Evolutionary conservation across 805 yeast genomes (phyloP), one percentile per base, ranked within the genome.

Genomic region (Myxozyma melibiosi): DNA sequence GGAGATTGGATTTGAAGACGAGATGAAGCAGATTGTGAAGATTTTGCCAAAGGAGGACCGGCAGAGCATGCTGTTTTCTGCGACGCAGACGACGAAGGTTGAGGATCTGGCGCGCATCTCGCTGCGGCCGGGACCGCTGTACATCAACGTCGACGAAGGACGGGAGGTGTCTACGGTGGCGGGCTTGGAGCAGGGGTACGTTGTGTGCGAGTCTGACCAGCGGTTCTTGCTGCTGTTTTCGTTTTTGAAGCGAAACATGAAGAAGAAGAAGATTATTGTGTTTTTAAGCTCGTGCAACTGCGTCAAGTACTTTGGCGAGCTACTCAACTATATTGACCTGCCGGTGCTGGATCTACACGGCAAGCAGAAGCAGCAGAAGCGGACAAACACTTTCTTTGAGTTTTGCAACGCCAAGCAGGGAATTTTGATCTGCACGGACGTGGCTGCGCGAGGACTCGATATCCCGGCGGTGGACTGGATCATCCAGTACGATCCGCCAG

Each of bases 391-490:
- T 4, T 94, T 94, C 72, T 92, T 92, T 71, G 99, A 94, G 76
- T 94, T 94, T 74, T 90, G 98, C 78, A 94, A 94, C 68, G 98
- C 99, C 57, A 90, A 86, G 67, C 88, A 85, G 70, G 99, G 99
- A 46, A 91, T 88, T 42, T 75, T 94, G 67, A 80, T 94, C 53
- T 94, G 98, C 76, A 94, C 99, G 0, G 99, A 94, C 74, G 99
- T 94, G 65, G 99, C 99, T 31, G 99, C 99, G 22, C 85, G 99
- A 80, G 99, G 99, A 24, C 82, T 94, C 65, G 99, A 94, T 78
- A 94, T 94, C 66, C 99, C 99, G 52, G 86, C 95, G 28, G 99
- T 94, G 53, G 99, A 95, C 77, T 94, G 99, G 99, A 94, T 94
- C 69, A 87, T 94, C 64, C 99, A 94, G 78, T 94, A 90, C 70